Evolutionary conservation across 208 protist species (phyloP).

Genomic region (Crithidia acanthocephali): DNA sequence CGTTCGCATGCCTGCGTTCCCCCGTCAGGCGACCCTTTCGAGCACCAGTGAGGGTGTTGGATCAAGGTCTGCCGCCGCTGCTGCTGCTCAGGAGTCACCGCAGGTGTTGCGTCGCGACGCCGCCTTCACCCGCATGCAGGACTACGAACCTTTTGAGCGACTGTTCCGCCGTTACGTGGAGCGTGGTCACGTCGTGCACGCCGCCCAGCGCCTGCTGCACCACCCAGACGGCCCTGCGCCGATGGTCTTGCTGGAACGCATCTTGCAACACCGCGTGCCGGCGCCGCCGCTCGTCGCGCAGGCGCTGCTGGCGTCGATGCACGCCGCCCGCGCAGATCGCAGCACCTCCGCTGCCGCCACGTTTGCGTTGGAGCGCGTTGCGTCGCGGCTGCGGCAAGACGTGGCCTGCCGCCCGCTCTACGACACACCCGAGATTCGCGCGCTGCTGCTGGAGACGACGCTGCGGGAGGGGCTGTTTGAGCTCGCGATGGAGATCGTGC

Average conservation of each 20-base stretch:
- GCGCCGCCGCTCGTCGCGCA: conserved; percentile 45
- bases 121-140: conserved; percentile 28
- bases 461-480: conserved; percentile 46
- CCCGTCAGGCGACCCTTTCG: not conserved
- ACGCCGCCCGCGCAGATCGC: conserved; percentile 15
- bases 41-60: not conserved
- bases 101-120: conserved; percentile 13
- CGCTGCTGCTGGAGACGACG: conserved; percentile 58
- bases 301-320: conserved; percentile 42
- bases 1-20: conserved; percentile 21
- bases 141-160: conserved; percentile 63
- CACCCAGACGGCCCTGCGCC: conserved; percentile 74
- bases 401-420: conserved; percentile 39
- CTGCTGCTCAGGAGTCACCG: conserved; percentile 3
- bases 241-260: conserved; percentile 46
- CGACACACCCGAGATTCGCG: conserved; percentile 36
- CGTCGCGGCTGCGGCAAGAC: conserved; percentile 9
- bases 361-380: conserved; percentile 30
- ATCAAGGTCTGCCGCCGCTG: not conserved
- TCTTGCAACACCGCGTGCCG: conserved; percentile 58
- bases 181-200: conserved; percentile 46
- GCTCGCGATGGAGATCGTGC: conserved; percentile 48
- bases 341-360: conserved; percentile 16
- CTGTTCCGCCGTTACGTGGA: conserved; percentile 70
- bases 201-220: conserved; percentile 42